These are phyloP conservation scores for Penicillium sp. DNA, from an alignment of 2,329 filamentous ascomycete species.

Conservation along the genomic window DNA sequence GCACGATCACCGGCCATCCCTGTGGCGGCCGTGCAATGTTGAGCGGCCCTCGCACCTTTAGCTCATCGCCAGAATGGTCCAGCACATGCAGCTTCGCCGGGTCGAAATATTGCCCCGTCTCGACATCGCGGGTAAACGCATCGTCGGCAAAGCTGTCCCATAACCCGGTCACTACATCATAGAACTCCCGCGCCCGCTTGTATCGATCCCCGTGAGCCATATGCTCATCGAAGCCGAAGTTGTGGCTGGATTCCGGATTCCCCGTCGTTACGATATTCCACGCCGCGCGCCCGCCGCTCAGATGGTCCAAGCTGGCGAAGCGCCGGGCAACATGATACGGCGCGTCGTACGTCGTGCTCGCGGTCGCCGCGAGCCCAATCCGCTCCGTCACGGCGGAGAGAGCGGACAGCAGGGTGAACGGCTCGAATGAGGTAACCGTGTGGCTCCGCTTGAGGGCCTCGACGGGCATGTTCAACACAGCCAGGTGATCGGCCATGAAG, in stretches of 20 bases:
- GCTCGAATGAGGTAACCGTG: constrained; percentile 58
- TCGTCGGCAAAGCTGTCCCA: constrained; percentile 58
- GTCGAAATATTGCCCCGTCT: constrained; percentile 51
- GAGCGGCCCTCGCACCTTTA: constrained; percentile 50
- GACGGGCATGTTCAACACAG: constrained; percentile 56
- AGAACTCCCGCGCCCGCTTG: constrained; percentile 53
- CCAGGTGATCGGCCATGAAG: constrained; percentile 57
- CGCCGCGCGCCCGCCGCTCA: constrained; percentile 50
- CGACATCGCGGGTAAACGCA: constrained; percentile 51
- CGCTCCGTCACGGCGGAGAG: constrained; percentile 49
- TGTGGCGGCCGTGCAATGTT: constrained; percentile 55
- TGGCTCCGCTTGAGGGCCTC: constrained; percentile 58
- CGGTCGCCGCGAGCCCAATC: constrained; percentile 54
- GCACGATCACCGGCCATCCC: constrained; percentile 57
- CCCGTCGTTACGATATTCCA: constrained; percentile 57
- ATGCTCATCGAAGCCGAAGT: constrained; percentile 53
- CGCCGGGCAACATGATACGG: constrained; percentile 54
- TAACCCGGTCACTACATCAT: constrained; percentile 53
- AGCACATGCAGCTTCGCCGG: constrained; percentile 54
- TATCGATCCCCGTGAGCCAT: constrained; percentile 52
- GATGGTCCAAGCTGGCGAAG: constrained; percentile 53
- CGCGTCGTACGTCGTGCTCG: constrained; percentile 53
- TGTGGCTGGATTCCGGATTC: constrained; percentile 53
- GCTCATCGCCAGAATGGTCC: constrained; percentile 50
- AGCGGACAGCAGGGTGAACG: constrained; percentile 53